Percentiles rank a stretch among this genome's conserved stretches.
Evolutionary conservation across 1,284 basidiomycete genomes (phyloP).

Genomic region (Leccinum laetum): DNA sequence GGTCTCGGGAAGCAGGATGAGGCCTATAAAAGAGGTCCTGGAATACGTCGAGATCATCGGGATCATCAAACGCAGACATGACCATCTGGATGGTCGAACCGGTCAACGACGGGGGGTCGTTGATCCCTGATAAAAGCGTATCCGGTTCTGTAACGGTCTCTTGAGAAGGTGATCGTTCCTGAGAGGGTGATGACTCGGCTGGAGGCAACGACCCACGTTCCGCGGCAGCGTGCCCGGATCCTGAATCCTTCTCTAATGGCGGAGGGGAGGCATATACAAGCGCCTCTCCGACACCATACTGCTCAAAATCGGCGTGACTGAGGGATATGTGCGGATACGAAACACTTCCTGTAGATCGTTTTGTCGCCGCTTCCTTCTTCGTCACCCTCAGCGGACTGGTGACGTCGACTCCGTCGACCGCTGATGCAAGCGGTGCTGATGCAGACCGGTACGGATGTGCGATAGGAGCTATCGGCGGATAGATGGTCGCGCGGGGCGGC

Average conservation of each 20-base stretch:
- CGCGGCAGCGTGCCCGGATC: neutral
- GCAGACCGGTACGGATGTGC: slow-evolving; percentile 26
- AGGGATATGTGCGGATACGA: slow-evolving; percentile 30
- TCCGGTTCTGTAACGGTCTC: slow-evolving; percentile 5
- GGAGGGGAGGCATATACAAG: slow-evolving; percentile 40
- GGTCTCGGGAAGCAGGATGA: neutral
- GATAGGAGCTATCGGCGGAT: slow-evolving; percentile 21
- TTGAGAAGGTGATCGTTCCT: slow-evolving; percentile 1
- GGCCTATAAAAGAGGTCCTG: slow-evolving; percentile 70
- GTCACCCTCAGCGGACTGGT: neutral
- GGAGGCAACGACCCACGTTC: neutral
- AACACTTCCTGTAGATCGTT: neutral
- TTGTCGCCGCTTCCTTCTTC: neutral
- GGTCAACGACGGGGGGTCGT: slow-evolving; percentile 42
- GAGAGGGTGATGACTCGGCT: neutral
- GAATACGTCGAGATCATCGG: slow-evolving; percentile 68
- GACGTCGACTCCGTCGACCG: neutral
- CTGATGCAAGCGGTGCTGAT: neutral
- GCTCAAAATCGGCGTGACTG: slow-evolving; percentile 37
- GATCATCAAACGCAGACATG: slow-evolving; percentile 45
- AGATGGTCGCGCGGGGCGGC: slow-evolving; percentile 41
- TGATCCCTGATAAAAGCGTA: slow-evolving; percentile 6
- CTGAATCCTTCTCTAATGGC: neutral
- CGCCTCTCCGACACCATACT: slow-evolving; percentile 45
- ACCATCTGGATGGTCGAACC: slow-evolving; percentile 40